Conservation (phyloP, 1,139 yeast species). For the Geotrichum macrosporum region DNA sequence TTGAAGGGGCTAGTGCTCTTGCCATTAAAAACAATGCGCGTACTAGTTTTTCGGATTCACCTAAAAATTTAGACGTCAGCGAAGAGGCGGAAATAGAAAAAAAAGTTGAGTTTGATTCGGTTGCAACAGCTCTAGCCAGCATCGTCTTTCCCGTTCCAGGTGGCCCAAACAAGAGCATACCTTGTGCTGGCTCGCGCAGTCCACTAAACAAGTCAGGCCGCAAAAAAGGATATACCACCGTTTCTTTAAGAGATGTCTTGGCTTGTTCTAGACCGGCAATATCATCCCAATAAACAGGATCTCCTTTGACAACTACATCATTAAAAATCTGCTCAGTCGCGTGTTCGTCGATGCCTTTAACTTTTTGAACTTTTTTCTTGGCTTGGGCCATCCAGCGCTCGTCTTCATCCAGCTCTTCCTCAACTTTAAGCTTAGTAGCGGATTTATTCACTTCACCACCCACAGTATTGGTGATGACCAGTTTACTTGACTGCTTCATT, state of each 20-base stretch:
- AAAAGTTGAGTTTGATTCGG: constrained; percentile 93
- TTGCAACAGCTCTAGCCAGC: constrained; percentile 96
- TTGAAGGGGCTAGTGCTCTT: constrained; percentile 81
- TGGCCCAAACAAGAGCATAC: constrained; percentile 94
- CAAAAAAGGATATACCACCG: constrained; percentile 92
- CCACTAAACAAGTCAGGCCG: constrained; percentile 93
- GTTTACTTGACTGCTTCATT: background rate
- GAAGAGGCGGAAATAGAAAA: constrained; percentile 91
- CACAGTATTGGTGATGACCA: background rate
- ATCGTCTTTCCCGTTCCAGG: constrained; percentile 99
- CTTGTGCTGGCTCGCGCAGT: constrained; percentile 89
- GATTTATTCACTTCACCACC: background rate
- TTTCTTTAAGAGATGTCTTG: constrained; percentile 83
- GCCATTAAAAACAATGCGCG: constrained; percentile 85
- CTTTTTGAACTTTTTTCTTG: constrained; percentile 14
- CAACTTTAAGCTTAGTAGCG: constrained; percentile 6
- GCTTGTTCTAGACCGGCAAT: constrained; percentile 95
- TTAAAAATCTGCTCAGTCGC: constrained; percentile 84
- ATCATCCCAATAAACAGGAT: constrained; percentile 95
- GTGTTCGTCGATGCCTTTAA: constrained; percentile 28
- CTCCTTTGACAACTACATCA: constrained; percentile 91
- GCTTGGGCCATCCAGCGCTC: constrained; percentile 30
- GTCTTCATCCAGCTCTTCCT: constrained; percentile 24
- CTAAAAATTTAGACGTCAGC: constrained; percentile 78
- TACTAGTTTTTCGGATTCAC: constrained; percentile 92